Evolutionary conservation across 2,329 filamentous ascomycete genomes (phyloP).

Genomic region (Aspergillus niger): DNA sequence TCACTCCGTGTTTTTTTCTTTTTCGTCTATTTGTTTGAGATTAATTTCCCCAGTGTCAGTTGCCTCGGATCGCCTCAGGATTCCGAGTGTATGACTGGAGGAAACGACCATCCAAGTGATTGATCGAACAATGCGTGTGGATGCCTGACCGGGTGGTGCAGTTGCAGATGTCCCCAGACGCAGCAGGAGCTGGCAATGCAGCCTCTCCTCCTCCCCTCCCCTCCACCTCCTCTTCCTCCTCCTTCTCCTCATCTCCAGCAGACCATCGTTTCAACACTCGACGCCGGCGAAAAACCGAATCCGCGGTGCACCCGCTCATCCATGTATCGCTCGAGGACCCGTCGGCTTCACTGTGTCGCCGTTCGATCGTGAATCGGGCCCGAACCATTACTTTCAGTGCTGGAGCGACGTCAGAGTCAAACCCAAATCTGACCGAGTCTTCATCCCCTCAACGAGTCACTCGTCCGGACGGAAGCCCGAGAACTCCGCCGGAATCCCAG

Average conservation of each 20-base stretch:
- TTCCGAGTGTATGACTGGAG: no score
- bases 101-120: constrained; percentile 10
- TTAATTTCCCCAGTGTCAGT: background rate
- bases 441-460: background rate
- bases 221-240: background rate
- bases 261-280: constrained; percentile 12
- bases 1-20: constrained; percentile 2
- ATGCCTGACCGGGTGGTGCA: constrained; percentile 21
- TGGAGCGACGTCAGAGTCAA: background rate
- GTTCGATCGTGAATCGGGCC: constrained; percentile 15
- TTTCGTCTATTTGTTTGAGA: background rate
- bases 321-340: constrained; percentile 16
- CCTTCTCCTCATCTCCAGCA: constrained; percentile 9
- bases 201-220: background rate
- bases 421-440: constrained; percentile 5
- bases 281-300: constrained; percentile 25
- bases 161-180: constrained; percentile 23
- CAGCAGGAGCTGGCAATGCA: constrained; percentile 20
- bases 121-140: constrained; percentile 20
- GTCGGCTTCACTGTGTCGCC: constrained; percentile 11
- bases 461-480: constrained; percentile 4
- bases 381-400: constrained; percentile 3
- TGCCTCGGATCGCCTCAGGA: constrained; percentile 3
- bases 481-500: constrained; percentile 7
- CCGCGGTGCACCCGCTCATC: constrained; percentile 19